phyloP scores from a whole-genome alignment of 2,329 filamentous ascomycete genomes.

The Paramyrothecium roridum region DNA sequence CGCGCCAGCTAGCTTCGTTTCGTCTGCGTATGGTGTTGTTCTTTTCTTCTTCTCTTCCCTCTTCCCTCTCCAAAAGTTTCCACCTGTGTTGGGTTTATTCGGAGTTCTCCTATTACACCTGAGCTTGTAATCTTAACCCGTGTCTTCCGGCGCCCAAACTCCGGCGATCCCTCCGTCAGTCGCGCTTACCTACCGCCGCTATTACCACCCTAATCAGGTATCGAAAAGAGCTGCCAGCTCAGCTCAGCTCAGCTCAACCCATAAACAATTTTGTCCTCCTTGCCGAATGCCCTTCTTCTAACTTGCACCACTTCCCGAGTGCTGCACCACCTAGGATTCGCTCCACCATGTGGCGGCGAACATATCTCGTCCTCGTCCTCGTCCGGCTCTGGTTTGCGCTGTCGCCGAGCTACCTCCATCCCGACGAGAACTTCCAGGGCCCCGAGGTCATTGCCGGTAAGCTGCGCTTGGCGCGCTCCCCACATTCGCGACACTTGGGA shows the following conservation, averaged over 20 bases:
- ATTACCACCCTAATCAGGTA: too few species aligned
- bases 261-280: background rate
- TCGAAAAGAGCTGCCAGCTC: too few species aligned
- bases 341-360: slow-evolving; percentile 79
- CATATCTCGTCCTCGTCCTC: slow-evolving; percentile 79
- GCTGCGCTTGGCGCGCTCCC: slow-evolving; percentile 23
- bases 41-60: slow-evolving; percentile 5
- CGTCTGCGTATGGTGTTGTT: slow-evolving; percentile 1
- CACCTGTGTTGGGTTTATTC: background rate
- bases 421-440: slow-evolving; percentile 98
- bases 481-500: background rate
- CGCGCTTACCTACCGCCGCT: too few species aligned
- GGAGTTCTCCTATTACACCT: background rate
- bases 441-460: slow-evolving; percentile 95
- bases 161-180: too few species aligned
- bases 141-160: too few species aligned
- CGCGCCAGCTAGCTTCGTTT: too few species aligned
- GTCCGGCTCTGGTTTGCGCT: slow-evolving; percentile 92
- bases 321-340: too few species aligned
- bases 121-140: too few species aligned
- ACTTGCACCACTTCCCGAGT: background rate
- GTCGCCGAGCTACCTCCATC: slow-evolving; percentile 93
- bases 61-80: background rate
- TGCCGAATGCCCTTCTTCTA: slow-evolving; percentile 4
- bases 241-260: background rate